Conservation (phyloP, 1,284 basidiomycete genomes). For the Boletus sp. region DNA sequence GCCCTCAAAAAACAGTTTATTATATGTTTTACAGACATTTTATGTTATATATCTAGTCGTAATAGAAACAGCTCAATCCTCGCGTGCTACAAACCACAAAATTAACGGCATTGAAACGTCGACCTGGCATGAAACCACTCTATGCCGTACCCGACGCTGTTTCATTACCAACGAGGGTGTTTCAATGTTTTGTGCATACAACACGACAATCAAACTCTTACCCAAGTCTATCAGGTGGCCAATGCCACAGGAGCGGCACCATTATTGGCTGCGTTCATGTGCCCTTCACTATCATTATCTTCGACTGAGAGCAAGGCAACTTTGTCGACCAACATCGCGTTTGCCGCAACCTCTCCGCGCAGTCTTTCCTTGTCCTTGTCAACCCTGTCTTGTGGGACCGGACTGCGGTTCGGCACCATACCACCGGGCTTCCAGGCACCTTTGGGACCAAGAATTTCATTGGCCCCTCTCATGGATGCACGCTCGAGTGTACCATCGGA, state of each 20-base stretch:
- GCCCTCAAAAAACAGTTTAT: conserved; percentile 21
- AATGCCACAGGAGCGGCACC: conserved; percentile 22
- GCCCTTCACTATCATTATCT: conserved; percentile 13
- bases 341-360: conserved; percentile 34
- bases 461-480: conserved; percentile 43
- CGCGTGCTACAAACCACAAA: conserved; percentile 25
- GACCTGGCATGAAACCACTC: conserved; percentile 10
- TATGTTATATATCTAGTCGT: conserved; percentile 32
- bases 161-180: not conserved
- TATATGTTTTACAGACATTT: conserved; percentile 38
- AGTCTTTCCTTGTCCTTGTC: conserved; percentile 33
- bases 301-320: conserved; percentile 30
- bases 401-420: conserved; percentile 12
- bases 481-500: conserved; percentile 48
- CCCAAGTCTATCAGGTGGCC: conserved; percentile 27
- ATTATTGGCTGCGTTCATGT: conserved; percentile 12
- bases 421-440: conserved; percentile 22
- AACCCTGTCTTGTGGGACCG: conserved; percentile 22
- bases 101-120: conserved; percentile 23
- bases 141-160: conserved; percentile 14
- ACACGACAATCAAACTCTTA: conserved; percentile 10
- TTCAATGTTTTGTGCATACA: conserved; percentile 5
- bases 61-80: conserved; percentile 22
- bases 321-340: conserved; percentile 34
- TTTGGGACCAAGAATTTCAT: conserved; percentile 58